Evolutionary conservation across 768 basidiomycete species (phyloP).

Genomic region (Melanogaster broomeanus): DNA sequence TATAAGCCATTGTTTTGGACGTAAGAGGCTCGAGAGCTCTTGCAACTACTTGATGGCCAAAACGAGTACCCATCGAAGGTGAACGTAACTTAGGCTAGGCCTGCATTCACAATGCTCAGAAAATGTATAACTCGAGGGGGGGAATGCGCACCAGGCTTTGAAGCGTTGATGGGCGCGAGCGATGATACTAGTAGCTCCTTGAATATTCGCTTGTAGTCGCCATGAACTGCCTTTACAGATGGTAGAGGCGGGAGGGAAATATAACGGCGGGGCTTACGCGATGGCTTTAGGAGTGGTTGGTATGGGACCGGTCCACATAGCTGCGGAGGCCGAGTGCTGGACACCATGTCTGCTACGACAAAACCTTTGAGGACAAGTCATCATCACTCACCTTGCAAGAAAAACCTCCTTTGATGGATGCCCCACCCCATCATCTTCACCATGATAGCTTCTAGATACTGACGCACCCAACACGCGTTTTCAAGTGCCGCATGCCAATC

Average conservation of each 20-base stretch:
- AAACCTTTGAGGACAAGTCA: background rate
- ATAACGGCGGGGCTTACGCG: background rate
- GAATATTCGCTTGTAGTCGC: slow-evolving; percentile 62
- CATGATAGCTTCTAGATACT: slow-evolving; percentile 35
- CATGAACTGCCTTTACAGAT: slow-evolving; percentile 44
- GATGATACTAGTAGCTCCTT: slow-evolving; percentile 41
- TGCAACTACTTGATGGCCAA: slow-evolving; percentile 84
- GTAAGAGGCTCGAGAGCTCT: slow-evolving; percentile 70
- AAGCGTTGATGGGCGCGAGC: slow-evolving; percentile 18
- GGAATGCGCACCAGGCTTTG: slow-evolving; percentile 8
- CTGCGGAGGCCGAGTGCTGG: background rate
- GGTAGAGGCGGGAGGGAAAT: slow-evolving; percentile 49
- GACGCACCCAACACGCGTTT: slow-evolving; percentile 21
- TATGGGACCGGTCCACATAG: slow-evolving; percentile 14
- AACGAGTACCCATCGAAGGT: slow-evolving; percentile 80
- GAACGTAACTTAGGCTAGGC: slow-evolving; percentile 35
- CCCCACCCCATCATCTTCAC: slow-evolving; percentile 32
- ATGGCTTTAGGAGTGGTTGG: slow-evolving; percentile 9
- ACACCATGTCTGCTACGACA: slow-evolving; percentile 21
- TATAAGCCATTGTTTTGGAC: slow-evolving; percentile 67
- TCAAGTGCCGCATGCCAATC: slow-evolving; percentile 16
- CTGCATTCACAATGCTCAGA: background rate
- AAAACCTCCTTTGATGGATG: slow-evolving; percentile 33
- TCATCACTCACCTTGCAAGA: slow-evolving; percentile 30
- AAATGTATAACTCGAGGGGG: no score